Base-by-base conservation (phyloP, 1,284 basidiomycete species). In the Pseudozyma sp. region DNA sequence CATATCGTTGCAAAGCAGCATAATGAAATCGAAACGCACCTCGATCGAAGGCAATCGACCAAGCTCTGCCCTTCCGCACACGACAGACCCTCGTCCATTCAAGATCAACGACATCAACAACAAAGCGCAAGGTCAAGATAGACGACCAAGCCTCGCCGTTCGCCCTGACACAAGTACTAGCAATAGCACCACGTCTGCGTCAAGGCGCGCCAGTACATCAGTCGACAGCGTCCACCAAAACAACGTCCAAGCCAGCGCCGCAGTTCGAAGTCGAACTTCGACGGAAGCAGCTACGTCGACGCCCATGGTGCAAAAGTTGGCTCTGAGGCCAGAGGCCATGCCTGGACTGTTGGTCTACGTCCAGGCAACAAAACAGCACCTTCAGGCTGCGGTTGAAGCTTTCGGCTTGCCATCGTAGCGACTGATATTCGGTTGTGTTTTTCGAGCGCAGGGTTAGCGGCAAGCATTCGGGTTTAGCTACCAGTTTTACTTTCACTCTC, bases 281-380 rank as follows among this genome's bases (percentile, higher is more conserved):
- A 11, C 45, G 10, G 65, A 59, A 45, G 18, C 45, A 12, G 9
- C 44, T 13, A 47, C 35, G 13, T n/a, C 21, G 14, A 19, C 56
- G 14, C 25, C 51, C 5, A 50, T 59, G 47, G 67, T 72, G 50
- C 64, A 59, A 21, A 78, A 78, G 42, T 34, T 78, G 1, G 70
- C 77, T 7, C 55, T 82, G 34, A 50, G 75, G 31, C 77, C 78
- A 8, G 77, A 80, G 47, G 76, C 75, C 12, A 73, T 82, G 55
- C 71, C 72, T 0, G 62, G 78, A 4, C 59, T 82, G 52, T 57
- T 82, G 44, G 70, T 77, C 9, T 70, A 74, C 42, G 65, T 79
- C 3, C 77, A 78, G 34, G 66, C 76, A 16, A 79, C 78, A 2
- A 74, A 61, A 34, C 61, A 76, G 58, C 68, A 78, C 47, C 51